Evolutionary conservation across 1,284 basidiomycete genomes (phyloP).

Genomic region (Laetiporus sulphureus): DNA sequence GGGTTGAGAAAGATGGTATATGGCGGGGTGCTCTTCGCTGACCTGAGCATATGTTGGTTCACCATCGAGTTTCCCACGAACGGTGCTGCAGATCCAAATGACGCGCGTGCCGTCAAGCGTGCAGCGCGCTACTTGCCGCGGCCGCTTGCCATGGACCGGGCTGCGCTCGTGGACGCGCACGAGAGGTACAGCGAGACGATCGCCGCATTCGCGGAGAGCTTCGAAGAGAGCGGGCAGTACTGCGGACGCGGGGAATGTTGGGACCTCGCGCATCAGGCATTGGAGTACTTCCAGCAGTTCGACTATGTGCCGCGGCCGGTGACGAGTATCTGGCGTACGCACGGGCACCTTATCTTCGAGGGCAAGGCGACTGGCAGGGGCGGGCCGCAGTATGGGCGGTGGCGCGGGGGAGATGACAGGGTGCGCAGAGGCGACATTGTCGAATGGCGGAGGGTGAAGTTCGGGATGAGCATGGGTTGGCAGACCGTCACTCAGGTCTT

Average conservation of each 20-base stretch:
- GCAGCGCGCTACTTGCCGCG: slow-evolving; percentile 33
- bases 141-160: slow-evolving; percentile 28
- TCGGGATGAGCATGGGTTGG: slow-evolving; percentile 21
- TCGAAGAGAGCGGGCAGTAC: slow-evolving; percentile 34
- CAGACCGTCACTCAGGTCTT: slow-evolving; percentile 15
- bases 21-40: slow-evolving; percentile 37
- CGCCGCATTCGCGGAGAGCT: slow-evolving; percentile 41
- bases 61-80: slow-evolving; percentile 30
- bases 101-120: slow-evolving; percentile 27
- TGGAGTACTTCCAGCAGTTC: slow-evolving; percentile 37
- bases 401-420: slow-evolving; percentile 47
- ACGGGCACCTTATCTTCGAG: slow-evolving; percentile 48
- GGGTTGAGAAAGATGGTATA: slow-evolving; percentile 29
- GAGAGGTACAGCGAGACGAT: slow-evolving; percentile 45
- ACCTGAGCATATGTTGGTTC: slow-evolving; percentile 45
- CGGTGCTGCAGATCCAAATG: slow-evolving; percentile 27
- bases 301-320: slow-evolving; percentile 41
- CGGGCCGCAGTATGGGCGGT: slow-evolving; percentile 33
- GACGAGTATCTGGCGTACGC: slow-evolving; percentile 42
- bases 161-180: slow-evolving; percentile 33
- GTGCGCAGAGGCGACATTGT: slow-evolving; percentile 50
- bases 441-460: slow-evolving; percentile 40
- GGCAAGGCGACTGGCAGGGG: slow-evolving; percentile 31
- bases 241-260: slow-evolving; percentile 53
- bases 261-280: slow-evolving; percentile 48